phyloP scores from a whole-genome alignment of 495 filamentous ascomycete genomes.

The Zalerion maritima region DNA sequence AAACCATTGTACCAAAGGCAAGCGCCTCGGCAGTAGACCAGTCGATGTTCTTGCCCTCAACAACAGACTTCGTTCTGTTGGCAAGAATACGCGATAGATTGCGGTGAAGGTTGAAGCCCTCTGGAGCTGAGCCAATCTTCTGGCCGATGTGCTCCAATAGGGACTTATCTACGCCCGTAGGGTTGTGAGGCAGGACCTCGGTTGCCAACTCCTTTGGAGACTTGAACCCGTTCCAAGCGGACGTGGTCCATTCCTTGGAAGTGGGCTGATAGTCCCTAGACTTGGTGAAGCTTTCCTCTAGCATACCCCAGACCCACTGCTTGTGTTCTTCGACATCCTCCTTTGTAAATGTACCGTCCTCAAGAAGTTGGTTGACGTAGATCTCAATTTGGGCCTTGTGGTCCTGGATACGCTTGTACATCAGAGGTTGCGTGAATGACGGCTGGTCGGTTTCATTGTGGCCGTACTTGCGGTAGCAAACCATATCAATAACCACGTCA shows the following conservation, averaged over 20 bases:
- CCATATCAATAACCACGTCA: conserved; percentile 93
- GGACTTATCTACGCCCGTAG: conserved; percentile 60
- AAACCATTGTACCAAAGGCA: conserved; percentile 81
- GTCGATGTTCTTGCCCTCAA: conserved; percentile 89
- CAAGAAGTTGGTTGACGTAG: conserved; percentile 76
- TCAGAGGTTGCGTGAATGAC: conserved; percentile 96
- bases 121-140: conserved; percentile 58
- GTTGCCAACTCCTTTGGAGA: conserved; percentile 93
- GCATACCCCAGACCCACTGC: conserved; percentile 99
- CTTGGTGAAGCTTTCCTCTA: conserved; percentile 89
- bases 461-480: conserved; percentile 97
- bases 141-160: conserved; percentile 65
- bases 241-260: conserved; percentile 94
- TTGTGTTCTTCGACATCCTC: conserved; percentile 98
- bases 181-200: conserved; percentile 84
- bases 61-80: conserved; percentile 79
- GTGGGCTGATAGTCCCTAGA: conserved; percentile 96
- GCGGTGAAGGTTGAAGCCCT: conserved; percentile 75
- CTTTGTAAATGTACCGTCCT: conserved; percentile 87
- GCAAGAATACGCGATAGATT: conserved; percentile 94
- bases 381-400: conserved; percentile 70
- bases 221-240: conserved; percentile 98
- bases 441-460: conserved; percentile 99
- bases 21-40: conserved; percentile 96
- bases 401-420: conserved; percentile 91